Conservation (phyloP, 768 basidiomycete species). For the Tulasnella sp. region DNA sequence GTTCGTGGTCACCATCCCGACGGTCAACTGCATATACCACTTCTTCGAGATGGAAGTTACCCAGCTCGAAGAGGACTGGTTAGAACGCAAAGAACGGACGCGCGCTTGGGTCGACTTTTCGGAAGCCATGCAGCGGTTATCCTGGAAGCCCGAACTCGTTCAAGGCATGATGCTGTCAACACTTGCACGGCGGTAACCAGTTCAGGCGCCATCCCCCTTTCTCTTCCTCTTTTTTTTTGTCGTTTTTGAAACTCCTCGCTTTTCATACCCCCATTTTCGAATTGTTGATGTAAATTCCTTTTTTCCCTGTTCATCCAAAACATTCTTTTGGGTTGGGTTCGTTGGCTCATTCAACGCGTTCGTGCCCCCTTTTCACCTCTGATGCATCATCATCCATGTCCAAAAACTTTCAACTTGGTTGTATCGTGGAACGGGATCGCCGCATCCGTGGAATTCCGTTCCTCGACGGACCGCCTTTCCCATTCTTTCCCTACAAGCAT, state of each 20-base stretch:
- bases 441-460: too few relatives aligned
- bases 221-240: background rate
- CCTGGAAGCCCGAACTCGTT: constrained; percentile 85
- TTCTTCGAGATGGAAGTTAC: constrained; percentile 88
- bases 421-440: background rate
- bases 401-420: background rate
- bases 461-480: background rate
- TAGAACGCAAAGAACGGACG: constrained; percentile 75
- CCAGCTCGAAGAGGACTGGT: constrained; percentile 75
- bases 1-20: constrained; percentile 79
- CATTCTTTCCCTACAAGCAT: background rate
- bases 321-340: constrained; percentile 10
- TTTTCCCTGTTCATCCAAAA: constrained; percentile 4
- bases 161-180: constrained; percentile 73
- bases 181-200: constrained; percentile 57
- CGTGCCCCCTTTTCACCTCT: background rate
- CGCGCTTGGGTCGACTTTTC: constrained; percentile 89
- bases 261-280: background rate
- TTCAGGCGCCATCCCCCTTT: background rate
- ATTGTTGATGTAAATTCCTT: constrained; percentile 7
- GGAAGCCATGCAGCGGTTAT: constrained; percentile 71
- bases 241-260: constrained; percentile 5
- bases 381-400: background rate
- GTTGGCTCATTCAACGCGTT: background rate
- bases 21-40: constrained; percentile 80